Percentiles rank a stretch among this genome's conserved stretches.
Conservation (phyloP, 192 early-diverging fungal species). For the Linnemannia elongata region DNA sequence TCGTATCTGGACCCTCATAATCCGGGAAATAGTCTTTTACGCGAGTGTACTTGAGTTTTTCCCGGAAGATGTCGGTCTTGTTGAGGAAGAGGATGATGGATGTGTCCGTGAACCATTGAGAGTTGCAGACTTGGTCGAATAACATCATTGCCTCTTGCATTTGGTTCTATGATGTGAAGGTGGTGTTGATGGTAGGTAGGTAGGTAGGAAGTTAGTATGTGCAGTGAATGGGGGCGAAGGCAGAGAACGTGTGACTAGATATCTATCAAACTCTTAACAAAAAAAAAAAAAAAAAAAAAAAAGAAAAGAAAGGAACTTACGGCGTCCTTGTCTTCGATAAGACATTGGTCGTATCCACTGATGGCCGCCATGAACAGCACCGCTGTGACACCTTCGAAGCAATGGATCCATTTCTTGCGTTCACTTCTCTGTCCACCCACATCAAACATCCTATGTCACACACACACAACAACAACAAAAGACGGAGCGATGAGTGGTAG, state of each 20-base stretch:
- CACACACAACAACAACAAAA: not conserved
- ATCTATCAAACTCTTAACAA: too few relatives aligned
- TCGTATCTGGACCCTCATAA: constrained; percentile 56
- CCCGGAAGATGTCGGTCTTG: constrained; percentile 73
- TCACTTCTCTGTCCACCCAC: constrained; percentile 70
- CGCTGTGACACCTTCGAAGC: constrained; percentile 70
- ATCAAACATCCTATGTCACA: constrained; percentile 63
- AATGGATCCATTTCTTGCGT: constrained; percentile 68
- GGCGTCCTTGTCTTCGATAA: constrained; percentile 64
- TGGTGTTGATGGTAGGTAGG: not conserved
- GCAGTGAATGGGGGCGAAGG: not conserved
- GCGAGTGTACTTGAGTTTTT: constrained; percentile 62
- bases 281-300: constrained; percentile 9
- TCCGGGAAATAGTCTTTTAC: constrained; percentile 68
- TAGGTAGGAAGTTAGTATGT: constrained; percentile 11
- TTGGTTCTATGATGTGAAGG: constrained; percentile 54
- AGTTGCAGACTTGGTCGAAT: constrained; percentile 73
- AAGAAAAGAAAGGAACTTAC: constrained; percentile 35
- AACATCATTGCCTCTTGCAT: constrained; percentile 74
- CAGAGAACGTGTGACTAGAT: not conserved
- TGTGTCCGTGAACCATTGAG: constrained; percentile 71
- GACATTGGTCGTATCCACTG: constrained; percentile 70
- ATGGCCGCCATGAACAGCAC: constrained; percentile 72
- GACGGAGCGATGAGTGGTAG: not conserved
- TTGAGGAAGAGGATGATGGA: constrained; percentile 74